These are phyloP conservation scores for Melaleuca quinquenervia DNA, from an alignment of 345 rosid genomes.

Conservation along the genomic window DNA sequence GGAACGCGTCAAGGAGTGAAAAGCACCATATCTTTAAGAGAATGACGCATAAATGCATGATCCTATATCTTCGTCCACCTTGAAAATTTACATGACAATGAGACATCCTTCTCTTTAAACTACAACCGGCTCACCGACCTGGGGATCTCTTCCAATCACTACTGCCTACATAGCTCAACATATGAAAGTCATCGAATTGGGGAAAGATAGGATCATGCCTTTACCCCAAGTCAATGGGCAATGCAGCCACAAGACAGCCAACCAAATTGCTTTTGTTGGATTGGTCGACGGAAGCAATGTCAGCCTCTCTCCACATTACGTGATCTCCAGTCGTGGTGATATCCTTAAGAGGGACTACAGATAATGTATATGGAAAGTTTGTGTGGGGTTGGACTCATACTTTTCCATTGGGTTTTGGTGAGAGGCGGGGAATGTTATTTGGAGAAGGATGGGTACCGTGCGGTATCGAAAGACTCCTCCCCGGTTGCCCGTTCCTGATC, in stretches of 20 bases:
- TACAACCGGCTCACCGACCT: neutral
- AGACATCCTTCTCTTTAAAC: neutral
- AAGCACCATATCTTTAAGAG: neutral
- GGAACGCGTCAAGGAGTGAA: neutral
- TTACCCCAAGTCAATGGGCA: neutral
- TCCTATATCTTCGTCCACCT: neutral
- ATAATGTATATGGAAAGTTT: neutral
- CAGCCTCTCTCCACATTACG: neutral
- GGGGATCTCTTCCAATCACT: neutral
- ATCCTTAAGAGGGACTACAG: neutral
- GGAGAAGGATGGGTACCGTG: conserved; percentile 32
- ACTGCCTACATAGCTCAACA: neutral
- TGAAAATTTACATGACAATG: neutral
- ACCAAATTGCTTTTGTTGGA: neutral
- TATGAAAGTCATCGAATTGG: neutral
- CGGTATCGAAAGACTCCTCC: conserved; percentile 28
- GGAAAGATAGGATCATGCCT: neutral
- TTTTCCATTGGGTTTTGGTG: conserved; percentile 28
- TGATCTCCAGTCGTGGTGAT: neutral
- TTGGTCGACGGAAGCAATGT: neutral
- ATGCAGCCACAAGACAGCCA: neutral
- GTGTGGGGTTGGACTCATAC: neutral
- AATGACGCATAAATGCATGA: neutral
- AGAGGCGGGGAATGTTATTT: conserved; percentile 25
- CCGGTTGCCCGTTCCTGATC: conserved; percentile 25